Conservation (phyloP, 2,329 filamentous ascomycete genomes). For the Colletotrichum sp. region DNA sequence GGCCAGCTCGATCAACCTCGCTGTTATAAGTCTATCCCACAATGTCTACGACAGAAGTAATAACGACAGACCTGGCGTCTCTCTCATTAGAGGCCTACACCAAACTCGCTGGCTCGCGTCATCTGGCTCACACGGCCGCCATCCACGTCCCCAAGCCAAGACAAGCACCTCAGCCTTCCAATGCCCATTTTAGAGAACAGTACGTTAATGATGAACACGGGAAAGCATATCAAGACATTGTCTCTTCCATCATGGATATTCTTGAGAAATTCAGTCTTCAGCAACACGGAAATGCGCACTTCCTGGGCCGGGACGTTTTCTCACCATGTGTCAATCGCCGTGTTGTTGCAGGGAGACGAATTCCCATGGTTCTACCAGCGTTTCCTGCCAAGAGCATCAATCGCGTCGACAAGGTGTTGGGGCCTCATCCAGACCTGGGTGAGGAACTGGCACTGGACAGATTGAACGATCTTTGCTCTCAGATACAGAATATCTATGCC, state of each 20-base stretch:
- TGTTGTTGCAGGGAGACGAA: neutral
- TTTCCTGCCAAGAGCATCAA: neutral
- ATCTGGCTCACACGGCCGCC: neutral
- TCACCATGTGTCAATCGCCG: neutral
- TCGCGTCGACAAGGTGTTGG: neutral
- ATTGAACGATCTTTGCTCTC: neutral
- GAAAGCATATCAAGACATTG: rapidly evolving
- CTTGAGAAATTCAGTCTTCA: neutral
- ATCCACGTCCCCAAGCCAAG: neutral
- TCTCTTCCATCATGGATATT: neutral
- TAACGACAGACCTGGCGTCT: neutral
- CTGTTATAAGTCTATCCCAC: neutral
- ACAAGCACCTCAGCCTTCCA: neutral
- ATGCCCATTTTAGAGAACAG: neutral
- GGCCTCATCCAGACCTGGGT: neutral
- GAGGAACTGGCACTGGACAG: neutral
- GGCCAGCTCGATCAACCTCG: neutral
- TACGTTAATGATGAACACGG: neutral
- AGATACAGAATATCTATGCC: neutral
- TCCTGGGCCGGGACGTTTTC: neutral
- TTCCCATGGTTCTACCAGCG: neutral
- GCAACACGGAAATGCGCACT: neutral
- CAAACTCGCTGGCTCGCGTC: neutral
- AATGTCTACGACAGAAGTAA: neutral
- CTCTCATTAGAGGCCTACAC: neutral